Conservation (phyloP, 2,329 filamentous ascomycete genomes). For the Fusarium incarnatum region DNA sequence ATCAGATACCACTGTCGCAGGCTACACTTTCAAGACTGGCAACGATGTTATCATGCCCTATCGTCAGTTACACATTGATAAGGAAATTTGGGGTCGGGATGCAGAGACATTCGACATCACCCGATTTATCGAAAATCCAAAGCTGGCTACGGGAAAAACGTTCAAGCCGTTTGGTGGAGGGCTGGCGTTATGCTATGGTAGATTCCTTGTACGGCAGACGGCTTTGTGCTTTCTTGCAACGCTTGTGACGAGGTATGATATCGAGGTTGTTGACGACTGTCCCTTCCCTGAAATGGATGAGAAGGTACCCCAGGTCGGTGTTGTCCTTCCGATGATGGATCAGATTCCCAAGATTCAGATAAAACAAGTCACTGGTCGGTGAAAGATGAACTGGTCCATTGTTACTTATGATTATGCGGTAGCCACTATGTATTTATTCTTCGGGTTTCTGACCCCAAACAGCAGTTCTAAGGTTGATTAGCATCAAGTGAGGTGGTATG, state of each 20-base stretch:
- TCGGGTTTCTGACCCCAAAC: constrained; percentile 16
- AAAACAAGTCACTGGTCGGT: not conserved
- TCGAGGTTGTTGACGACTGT: not conserved
- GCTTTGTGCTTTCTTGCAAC: not conserved
- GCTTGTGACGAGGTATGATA: constrained; percentile 1
- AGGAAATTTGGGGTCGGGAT: not conserved
- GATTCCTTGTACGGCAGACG: not conserved
- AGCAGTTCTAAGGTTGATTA: not conserved
- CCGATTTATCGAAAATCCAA: not conserved
- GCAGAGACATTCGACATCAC: not conserved
- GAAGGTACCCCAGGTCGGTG: not conserved
- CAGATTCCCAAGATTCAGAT: not conserved
- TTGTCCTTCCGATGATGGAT: not conserved
- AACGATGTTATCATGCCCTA: not conserved
- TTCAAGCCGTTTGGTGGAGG: constrained; percentile 1
- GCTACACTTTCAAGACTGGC: not conserved
- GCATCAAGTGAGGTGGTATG: accelerated
- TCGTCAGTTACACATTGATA: not conserved
- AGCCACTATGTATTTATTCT: not conserved
- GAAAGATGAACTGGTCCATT: accelerated
- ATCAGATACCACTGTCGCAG: not conserved
- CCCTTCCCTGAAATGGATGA: not conserved
- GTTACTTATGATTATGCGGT: not conserved
- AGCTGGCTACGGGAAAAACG: not conserved
- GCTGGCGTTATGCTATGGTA: not conserved